Evolutionary conservation across 148 eudicot species (phyloP).

Genomic region (Bassia scoparia): DNA sequence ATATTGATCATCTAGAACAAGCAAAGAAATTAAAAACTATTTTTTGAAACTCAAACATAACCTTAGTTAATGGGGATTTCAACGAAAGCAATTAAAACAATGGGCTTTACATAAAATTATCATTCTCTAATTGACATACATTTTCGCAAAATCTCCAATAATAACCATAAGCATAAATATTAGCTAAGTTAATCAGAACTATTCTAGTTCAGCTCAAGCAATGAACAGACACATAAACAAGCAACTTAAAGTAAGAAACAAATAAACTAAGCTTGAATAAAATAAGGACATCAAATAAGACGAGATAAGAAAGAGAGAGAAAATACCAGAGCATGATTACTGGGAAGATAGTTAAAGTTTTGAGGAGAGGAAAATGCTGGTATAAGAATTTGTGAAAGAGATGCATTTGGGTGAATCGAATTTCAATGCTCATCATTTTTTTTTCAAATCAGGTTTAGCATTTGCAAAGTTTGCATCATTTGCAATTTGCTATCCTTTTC

Average conservation of each 20-base stretch:
- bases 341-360: conserved; percentile 26
- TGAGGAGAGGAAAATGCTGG: conserved; percentile 17
- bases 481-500: neutral
- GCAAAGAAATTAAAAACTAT: no score
- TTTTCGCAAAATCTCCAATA: neutral
- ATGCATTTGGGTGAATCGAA: conserved; percentile 32
- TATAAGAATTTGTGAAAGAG: conserved; percentile 16
- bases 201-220: no score
- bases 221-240: neutral
- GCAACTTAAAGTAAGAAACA: no score
- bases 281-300: neutral
- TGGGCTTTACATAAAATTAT: neutral
- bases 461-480: neutral
- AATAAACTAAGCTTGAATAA: neutral
- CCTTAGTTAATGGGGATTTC: no score
- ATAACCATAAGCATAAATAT: no score
- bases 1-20: no score
- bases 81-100: no score
- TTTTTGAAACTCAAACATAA: no score
- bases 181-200: no score
- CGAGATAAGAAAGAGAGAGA: neutral
- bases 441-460: neutral
- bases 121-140: neutral
- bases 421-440: conserved; percentile 42
- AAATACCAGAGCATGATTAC: conserved; percentile 51